Conservation (phyloP, 805 yeast genomes). For the Hemisphaericaspora nanyangensis region DNA sequence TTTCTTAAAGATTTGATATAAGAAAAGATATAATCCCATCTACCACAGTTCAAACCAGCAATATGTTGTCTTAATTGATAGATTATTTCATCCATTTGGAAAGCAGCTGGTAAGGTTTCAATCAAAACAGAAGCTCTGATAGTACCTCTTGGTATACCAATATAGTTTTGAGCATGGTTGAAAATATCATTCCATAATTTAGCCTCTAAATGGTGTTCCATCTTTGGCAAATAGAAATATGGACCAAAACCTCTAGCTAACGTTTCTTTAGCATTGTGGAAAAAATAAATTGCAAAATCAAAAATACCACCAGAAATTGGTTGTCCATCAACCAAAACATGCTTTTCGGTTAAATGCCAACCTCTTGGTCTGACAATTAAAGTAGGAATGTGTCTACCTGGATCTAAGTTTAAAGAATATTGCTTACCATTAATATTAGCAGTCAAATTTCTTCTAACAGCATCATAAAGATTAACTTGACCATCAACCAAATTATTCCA, state of each 20-base stretch:
- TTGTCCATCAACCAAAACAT: constrained; percentile 66
- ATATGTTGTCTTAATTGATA: constrained; percentile 74
- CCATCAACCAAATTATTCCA: constrained; percentile 80
- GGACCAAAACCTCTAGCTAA: constrained; percentile 71
- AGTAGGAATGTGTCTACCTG: constrained; percentile 64
- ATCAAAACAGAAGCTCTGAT: constrained; percentile 78
- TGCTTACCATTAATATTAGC: constrained; percentile 40
- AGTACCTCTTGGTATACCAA: constrained; percentile 69
- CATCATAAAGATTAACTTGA: constrained; percentile 75
- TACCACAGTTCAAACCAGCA: constrained; percentile 80
- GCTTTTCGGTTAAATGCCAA: constrained; percentile 79
- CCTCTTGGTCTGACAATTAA: constrained; percentile 85
- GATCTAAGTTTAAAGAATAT: constrained; percentile 41
- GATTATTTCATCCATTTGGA: constrained; percentile 82
- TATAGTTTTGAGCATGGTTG: constrained; percentile 68
- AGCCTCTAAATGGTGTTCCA: constrained; percentile 85
- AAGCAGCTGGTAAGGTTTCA: constrained; percentile 82
- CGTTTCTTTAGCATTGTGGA: constrained; percentile 64
- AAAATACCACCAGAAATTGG: constrained; percentile 75
- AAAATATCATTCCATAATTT: constrained; percentile 80
- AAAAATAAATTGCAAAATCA: constrained; percentile 77
- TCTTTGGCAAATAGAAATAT: constrained; percentile 77
- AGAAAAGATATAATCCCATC: constrained; percentile 86
- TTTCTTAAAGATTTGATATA: constrained; percentile 74
- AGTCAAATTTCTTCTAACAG: constrained; percentile 59